Evolutionary conservation across 805 yeast species (phyloP).

Genomic region (Wickerhamomyces bisporus): DNA sequence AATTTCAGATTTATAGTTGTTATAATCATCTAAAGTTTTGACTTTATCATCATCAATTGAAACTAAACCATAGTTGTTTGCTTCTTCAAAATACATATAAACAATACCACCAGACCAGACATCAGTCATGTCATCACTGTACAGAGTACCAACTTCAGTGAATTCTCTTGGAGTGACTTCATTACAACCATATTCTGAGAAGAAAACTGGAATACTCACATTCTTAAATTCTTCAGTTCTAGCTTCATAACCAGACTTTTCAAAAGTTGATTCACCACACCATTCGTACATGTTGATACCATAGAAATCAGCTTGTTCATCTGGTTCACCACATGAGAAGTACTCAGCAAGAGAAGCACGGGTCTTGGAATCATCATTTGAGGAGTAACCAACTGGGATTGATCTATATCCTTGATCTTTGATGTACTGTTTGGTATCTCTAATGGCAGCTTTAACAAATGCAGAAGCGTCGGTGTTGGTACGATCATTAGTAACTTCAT

Average conservation of each 20-base stretch:
- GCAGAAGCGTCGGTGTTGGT: constrained; percentile 73
- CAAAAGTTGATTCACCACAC: constrained; percentile 66
- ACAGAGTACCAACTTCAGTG: constrained; percentile 65
- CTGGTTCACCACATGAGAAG: constrained; percentile 68
- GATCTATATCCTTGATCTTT: constrained; percentile 52
- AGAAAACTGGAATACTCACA: constrained; percentile 68
- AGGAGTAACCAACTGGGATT: constrained; percentile 80
- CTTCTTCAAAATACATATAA: constrained; percentile 78
- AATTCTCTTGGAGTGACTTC: constrained; percentile 63
- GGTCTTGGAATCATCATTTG: constrained; percentile 67
- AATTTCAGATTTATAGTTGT: constrained; percentile 57
- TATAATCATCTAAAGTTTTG: constrained; percentile 57
- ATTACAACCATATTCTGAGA: constrained; percentile 84
- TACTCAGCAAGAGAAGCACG: constrained; percentile 68
- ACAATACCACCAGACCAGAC: constrained; percentile 91
- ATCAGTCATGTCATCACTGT: constrained; percentile 65
- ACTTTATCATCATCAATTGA: constrained; percentile 41
- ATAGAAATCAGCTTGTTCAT: constrained; percentile 69
- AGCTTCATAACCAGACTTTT: constrained; percentile 56
- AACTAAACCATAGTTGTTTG: constrained; percentile 72
- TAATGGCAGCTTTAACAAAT: constrained; percentile 75
- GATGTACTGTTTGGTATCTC: constrained; percentile 72
- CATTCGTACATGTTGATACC: constrained; percentile 90
- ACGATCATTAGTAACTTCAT: constrained; percentile 68
- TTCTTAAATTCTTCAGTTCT: constrained; percentile 62